phyloP scores from a whole-genome alignment of 805 yeast genomes.

The Wickerhamiella azymoides region DNA sequence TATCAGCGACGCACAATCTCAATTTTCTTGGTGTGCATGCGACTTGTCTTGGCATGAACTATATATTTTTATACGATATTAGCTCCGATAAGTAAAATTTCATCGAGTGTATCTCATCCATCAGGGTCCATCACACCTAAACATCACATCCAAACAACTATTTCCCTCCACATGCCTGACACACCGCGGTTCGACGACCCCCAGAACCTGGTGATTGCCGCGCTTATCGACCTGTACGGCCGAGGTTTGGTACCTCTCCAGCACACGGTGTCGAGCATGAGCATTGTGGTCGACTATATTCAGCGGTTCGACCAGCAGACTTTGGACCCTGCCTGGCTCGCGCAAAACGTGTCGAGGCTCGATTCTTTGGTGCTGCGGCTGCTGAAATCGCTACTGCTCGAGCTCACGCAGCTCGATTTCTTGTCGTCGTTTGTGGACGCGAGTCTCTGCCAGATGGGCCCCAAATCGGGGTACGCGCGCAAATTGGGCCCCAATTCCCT shows the following conservation, averaged over 20 bases:
- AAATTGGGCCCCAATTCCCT: not conserved
- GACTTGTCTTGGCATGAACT: too few species aligned
- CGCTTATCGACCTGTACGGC: not conserved
- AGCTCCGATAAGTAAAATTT: too few species aligned
- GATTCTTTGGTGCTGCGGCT: not conserved
- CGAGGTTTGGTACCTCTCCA: not conserved
- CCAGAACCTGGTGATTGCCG: not conserved
- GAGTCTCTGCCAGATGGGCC: not conserved
- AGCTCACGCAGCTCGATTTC: not conserved
- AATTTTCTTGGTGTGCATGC: too few species aligned
- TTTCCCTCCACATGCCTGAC: too few species aligned
- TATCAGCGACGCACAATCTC: not conserved
- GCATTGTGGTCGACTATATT: not conserved
- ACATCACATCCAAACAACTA: not conserved
- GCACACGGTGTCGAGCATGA: not conserved
- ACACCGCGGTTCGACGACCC: constrained; percentile 2
- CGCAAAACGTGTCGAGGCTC: not conserved
- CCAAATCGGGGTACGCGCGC: not conserved
- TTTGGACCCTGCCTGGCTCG: not conserved
- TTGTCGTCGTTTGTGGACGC: not conserved
- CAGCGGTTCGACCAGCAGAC: not conserved
- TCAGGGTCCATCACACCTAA: not conserved
- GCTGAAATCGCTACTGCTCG: not conserved
- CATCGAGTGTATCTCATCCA: too few species aligned
- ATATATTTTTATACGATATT: too few species aligned